Conservation (phyloP, 805 yeast genomes). For the Schwanniomyces vanrijiae region DNA sequence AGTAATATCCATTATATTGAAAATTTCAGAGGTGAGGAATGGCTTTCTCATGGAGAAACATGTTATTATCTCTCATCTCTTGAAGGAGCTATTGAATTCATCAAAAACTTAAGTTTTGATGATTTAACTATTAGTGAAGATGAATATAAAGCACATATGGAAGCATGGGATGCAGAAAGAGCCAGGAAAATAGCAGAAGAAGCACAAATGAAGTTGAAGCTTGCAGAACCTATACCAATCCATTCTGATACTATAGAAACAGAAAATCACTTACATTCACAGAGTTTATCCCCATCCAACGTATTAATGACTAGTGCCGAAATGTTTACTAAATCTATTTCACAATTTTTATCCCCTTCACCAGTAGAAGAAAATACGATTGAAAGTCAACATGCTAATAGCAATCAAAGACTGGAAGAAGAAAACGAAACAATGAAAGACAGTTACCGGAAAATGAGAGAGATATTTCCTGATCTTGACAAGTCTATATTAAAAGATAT, state of each 20-base stretch:
- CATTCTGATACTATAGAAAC: slow-evolving; percentile 6
- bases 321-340: slow-evolving; percentile 50
- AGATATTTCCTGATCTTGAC: slow-evolving; percentile 79
- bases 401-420: slow-evolving; percentile 1
- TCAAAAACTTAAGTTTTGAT: slow-evolving; percentile 57
- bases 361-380: slow-evolving; percentile 25
- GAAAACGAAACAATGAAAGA: slow-evolving; percentile 10
- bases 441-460: slow-evolving; percentile 48
- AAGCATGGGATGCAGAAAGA: slow-evolving; percentile 45
- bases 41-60: slow-evolving; percentile 78
- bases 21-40: slow-evolving; percentile 72
- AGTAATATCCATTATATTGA: slow-evolving; percentile 86
- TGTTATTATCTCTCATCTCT: slow-evolving; percentile 89
- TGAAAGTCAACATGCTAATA: slow-evolving; percentile 3
- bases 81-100: slow-evolving; percentile 83
- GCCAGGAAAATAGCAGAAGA: slow-evolving; percentile 9
- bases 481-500: slow-evolving; percentile 68
- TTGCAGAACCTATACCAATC: slow-evolving; percentile 16
- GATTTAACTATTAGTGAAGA: slow-evolving; percentile 61
- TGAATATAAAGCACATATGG: slow-evolving; percentile 58
- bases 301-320: slow-evolving; percentile 48
- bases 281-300: slow-evolving; percentile 34
- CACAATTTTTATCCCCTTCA: slow-evolving; percentile 39
- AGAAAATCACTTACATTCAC: slow-evolving; percentile 1
- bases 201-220: slow-evolving; percentile 5